A percentile compares a stretch with the other conserved stretches of the same genome.
Evolutionary conservation across 768 basidiomycete species (phyloP).

Genomic region (Phaeolepiota aurea): DNA sequence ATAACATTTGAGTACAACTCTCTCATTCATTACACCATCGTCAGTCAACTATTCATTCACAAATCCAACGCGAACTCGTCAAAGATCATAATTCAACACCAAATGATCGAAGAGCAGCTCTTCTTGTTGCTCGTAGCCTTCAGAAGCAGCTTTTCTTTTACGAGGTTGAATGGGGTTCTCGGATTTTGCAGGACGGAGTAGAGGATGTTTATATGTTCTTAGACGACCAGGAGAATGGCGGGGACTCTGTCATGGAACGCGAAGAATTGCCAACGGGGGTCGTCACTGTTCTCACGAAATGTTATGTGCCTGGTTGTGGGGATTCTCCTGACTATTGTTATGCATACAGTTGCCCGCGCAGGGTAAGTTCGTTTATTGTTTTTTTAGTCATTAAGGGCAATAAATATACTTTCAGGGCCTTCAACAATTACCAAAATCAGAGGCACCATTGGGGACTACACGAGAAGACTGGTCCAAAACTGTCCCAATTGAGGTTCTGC

Average conservation of each 20-base stretch:
- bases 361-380: slow-evolving; percentile 23
- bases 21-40: slow-evolving; percentile 2
- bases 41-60: slow-evolving; percentile 79
- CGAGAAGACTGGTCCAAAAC: slow-evolving; percentile 33
- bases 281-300: slow-evolving; percentile 78
- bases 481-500: slow-evolving; percentile 28
- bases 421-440: slow-evolving; percentile 14
- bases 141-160: slow-evolving; percentile 93
- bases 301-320: slow-evolving; percentile 81
- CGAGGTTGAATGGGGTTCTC: slow-evolving; percentile 93
- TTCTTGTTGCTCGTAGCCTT: slow-evolving; percentile 82
- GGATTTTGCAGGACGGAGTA: slow-evolving; percentile 77
- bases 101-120: slow-evolving; percentile 71
- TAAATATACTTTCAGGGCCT: slow-evolving; percentile 13
- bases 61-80: slow-evolving; percentile 71
- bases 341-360: slow-evolving; percentile 71
- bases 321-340: slow-evolving; percentile 70
- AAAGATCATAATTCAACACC: slow-evolving; percentile 57
- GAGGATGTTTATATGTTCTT: slow-evolving; percentile 95
- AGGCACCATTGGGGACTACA: slow-evolving; percentile 34
- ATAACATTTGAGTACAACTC: not conserved
- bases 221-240: slow-evolving; percentile 68
- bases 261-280: slow-evolving; percentile 82
- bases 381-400: not conserved
- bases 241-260: slow-evolving; percentile 47